Evolutionary conservation across 108 stramenopile species (phyloP), one percentile per base, ranked within the genome.

Genomic region (Conticribra guillardii): DNA sequence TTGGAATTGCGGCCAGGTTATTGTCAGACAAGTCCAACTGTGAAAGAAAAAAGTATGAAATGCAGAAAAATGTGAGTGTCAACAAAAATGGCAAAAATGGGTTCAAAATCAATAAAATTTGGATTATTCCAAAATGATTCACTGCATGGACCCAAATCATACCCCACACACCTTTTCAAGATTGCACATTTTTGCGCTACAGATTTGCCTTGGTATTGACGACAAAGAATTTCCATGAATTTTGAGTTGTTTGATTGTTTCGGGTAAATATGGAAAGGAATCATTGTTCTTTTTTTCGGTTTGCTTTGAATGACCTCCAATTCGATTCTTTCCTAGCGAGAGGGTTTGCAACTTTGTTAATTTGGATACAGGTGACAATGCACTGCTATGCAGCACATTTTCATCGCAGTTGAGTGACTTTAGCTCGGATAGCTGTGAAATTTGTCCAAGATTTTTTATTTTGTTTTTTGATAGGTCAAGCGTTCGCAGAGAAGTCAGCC

Each of bases 381-480:
- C 68, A 31, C 76, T 73, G 3, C 74, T 66, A 7, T 59, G 50
- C 67, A 95, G 74, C 51, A 80, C 48, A 67, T 95, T 95, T 9
- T 84, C 71, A 48, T 92, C 87, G 28, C 88, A 71, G 67, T 92
- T 90, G 31, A 95, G 71, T 8, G 90, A 86, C 74, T 92, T 92
- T 28, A 95, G 63, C 28, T 85, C 69, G 33, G 64, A 81, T 26
- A 95, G 56, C 34, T 67, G 71, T 44, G 80, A 63, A 46, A 95
- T 48, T 22, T 81, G 49, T 0, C 74, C 82, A 3, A 89, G 79
- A 2, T 45, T 46, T 28, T 60, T 78, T 9, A 95, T 31, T 58
- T 82, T 74, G 60, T 95, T 95, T 56, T 83, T 85, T 16, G 89
- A 92, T 2, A 95, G 60, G 71, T 95, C 93, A 21, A 95, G 73